A percentile compares a stretch with the other conserved stretches of the same genome.
phyloP scores from a whole-genome alignment of 257 asterid genomes.

The Scutellaria galericulata region DNA sequence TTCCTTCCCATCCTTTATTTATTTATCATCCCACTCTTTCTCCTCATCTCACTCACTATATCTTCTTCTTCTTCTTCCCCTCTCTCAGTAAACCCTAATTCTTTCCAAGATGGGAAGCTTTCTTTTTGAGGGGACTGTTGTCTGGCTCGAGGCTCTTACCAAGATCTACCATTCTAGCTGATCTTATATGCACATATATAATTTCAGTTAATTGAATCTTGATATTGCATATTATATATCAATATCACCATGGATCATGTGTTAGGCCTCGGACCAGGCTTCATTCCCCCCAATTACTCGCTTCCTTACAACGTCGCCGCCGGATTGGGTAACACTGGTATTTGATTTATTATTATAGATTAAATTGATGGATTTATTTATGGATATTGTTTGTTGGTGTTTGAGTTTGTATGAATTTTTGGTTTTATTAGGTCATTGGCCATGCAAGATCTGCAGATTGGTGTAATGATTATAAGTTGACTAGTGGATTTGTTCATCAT shows the following conservation, averaged over 20 bases:
- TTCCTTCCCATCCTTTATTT: conserved; percentile 52
- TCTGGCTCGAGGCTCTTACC: conserved; percentile 84
- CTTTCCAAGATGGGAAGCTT: conserved; percentile 45
- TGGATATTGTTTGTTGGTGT: not conserved
- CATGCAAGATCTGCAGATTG: conserved; percentile 65
- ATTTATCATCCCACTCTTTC: conserved; percentile 42
- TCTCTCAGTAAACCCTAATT: conserved; percentile 28
- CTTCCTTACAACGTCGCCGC: conserved; percentile 45
- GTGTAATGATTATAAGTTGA: conserved; percentile 67
- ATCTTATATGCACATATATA: not conserved
- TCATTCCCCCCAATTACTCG: conserved; percentile 92
- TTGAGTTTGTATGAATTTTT: not conserved
- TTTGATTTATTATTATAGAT: not conserved
- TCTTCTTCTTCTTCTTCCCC: not conserved
- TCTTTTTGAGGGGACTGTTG: conserved; percentile 95
- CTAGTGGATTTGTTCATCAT: conserved; percentile 52
- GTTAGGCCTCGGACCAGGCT: conserved; percentile 98
- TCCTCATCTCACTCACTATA: not conserved
- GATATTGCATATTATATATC: not conserved
- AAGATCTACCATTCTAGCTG: conserved; percentile 13
- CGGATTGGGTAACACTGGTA: not conserved
- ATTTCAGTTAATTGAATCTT: conserved; percentile 21
- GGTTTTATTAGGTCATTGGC: conserved; percentile 37
- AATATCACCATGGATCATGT: conserved; percentile 36
- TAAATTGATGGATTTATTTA: conserved; percentile 17